Evolutionary conservation across 495 filamentous ascomycete genomes (phyloP), one percentile per base, ranked within the genome.

Genomic region (Cercophora newfieldiana): DNA sequence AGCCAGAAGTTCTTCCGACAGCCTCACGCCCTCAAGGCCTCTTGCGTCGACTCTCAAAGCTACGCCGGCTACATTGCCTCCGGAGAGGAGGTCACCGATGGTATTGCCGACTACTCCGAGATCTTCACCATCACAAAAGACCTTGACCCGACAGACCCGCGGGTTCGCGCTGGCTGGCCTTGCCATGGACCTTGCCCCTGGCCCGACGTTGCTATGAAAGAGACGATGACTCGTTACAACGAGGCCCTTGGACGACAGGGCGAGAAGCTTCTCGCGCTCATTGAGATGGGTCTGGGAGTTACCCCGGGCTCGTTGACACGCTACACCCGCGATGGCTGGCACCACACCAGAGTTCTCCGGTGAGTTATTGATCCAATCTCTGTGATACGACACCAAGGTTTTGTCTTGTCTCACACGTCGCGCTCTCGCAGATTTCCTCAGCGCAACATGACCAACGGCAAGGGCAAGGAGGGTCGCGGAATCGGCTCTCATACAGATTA

Each of bases 401-500:
- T 28, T 50, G 24, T 48, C 53, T 48, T 56, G 56, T 67, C 60
- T 68, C 59, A 60, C 54, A 26, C 19, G 7, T 54, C 19, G 30
- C 61, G 18, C 24, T 26, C 33, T 30, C 19, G 14, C 61, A 77
- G 79, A 18, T 82, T 81, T 61, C 80, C 79, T 8, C 69, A 74
- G 44, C 64, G 71, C 1, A 70, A 78, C 50, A 72, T 66, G 4
- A 79, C 80, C 33, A 82, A 81, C 50, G 80, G 80, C 3, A 80
- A 79, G 56, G 78, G 79, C 18, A 77, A 79, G 69, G 68, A 71
- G 33, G 79, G 80, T 4, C 75, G 80, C 18, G 80, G 80, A 18
- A 82, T 82, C 58, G 80, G 80, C 33, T 79, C 78, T 5, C 80
- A 82, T 66, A 82, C 80, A 12, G 80, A 82, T 49, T 82, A 81